phyloP scores from a whole-genome alignment of 495 filamentous ascomycete genomes.

The Melanomma pulvis-pyrius region DNA sequence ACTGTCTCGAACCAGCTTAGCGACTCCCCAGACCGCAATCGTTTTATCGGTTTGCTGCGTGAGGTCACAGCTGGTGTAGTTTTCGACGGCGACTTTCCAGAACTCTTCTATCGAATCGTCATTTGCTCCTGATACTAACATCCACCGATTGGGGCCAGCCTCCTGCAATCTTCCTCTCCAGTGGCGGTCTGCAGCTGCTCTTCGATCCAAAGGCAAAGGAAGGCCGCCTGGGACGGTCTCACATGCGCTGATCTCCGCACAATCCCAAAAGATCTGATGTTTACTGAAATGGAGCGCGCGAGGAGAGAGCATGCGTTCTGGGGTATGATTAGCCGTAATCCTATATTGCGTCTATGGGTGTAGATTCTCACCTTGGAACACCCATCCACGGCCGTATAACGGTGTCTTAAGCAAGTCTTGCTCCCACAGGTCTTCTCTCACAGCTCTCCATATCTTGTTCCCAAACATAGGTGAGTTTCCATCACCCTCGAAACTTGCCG shows the following conservation, averaged over 20 bases:
- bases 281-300: conserved; percentile 3
- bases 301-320: conserved; percentile 16
- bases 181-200: not conserved
- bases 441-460: not conserved
- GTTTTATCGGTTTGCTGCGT: conserved; percentile 8
- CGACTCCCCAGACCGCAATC: conserved; percentile 11
- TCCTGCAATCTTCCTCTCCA: conserved; percentile 5
- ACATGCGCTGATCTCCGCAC: not conserved
- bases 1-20: conserved; percentile 8
- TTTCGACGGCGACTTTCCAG: conserved; percentile 2
- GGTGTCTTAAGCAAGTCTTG: not conserved
- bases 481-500: not conserved
- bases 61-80: conserved; percentile 7
- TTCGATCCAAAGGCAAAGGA: not conserved
- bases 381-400: conserved; percentile 13
- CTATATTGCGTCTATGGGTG: not conserved
- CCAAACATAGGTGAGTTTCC: not conserved
- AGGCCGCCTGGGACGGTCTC: conserved; percentile 4
- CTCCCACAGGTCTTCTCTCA: not conserved
- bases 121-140: not conserved
- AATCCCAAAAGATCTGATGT: conserved; percentile 17
- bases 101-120: not conserved
- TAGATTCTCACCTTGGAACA: conserved; percentile 3
- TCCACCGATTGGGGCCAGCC: not conserved
- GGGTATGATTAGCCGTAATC: not conserved